Percentiles rank a stretch among this genome's conserved stretches.
Evolutionary conservation across 495 filamentous ascomycete species (phyloP).

Genomic region (Annulohypoxylon bovei): DNA sequence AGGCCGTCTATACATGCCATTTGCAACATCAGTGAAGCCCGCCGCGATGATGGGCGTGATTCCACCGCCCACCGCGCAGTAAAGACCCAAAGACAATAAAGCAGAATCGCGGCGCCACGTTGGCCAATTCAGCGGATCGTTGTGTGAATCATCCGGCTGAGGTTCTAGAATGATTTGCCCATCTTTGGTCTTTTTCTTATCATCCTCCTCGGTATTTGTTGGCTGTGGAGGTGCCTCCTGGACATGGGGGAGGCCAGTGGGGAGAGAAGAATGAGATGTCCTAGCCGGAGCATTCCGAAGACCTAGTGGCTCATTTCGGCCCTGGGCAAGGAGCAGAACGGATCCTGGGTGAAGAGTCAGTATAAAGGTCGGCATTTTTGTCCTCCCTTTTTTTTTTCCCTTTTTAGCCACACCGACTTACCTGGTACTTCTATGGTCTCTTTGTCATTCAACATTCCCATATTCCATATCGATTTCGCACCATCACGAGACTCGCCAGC

Average conservation of each 20-base stretch:
- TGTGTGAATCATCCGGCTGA: slow-evolving; percentile 88
- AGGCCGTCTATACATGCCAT: slow-evolving; percentile 46
- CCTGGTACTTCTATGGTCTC: slow-evolving; percentile 93
- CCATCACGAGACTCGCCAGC: slow-evolving; percentile 7
- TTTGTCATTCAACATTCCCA: slow-evolving; percentile 86
- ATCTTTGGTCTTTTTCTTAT: slow-evolving; percentile 80
- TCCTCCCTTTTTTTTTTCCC: too few species aligned
- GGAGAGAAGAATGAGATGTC: slow-evolving; percentile 80
- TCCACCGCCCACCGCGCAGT: slow-evolving; percentile 91
- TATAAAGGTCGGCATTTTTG: background rate
- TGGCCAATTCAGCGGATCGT: slow-evolving; percentile 96
- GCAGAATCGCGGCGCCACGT: slow-evolving; percentile 83
- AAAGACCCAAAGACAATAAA: slow-evolving; percentile 85
- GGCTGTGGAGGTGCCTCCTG: slow-evolving; percentile 38
- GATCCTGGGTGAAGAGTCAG: slow-evolving; percentile 67
- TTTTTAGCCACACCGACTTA: slow-evolving; percentile 50
- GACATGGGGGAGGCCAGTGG: slow-evolving; percentile 63
- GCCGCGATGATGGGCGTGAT: slow-evolving; percentile 93
- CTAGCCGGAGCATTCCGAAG: slow-evolving; percentile 77
- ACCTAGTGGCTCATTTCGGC: slow-evolving; percentile 85
- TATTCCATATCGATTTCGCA: slow-evolving; percentile 65
- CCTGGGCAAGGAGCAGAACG: slow-evolving; percentile 76
- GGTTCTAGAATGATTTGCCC: slow-evolving; percentile 90
- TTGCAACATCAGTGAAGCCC: slow-evolving; percentile 84
- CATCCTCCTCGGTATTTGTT: slow-evolving; percentile 46